A percentile compares a stretch with the other conserved stretches of the same genome.
These are phyloP conservation scores for Magnusiomyces clavatus DNA, from an alignment of 1,139 yeast genomes.

Conservation along the genomic window DNA sequence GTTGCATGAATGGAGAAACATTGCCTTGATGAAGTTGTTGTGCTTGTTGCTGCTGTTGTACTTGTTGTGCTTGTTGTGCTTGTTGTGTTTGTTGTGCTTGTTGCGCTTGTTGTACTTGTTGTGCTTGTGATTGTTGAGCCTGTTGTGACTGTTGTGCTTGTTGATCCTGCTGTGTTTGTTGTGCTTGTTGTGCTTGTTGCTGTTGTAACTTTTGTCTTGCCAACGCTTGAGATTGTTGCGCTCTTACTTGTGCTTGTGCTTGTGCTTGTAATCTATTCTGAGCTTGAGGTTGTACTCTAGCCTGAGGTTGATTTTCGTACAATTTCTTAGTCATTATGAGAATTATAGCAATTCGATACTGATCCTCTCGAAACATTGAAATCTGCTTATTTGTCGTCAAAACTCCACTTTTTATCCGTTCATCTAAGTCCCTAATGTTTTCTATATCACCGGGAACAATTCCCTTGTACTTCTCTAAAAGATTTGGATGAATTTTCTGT, in stretches of 20 bases:
- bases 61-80: constrained; percentile 1
- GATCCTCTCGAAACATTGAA: no score
- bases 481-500: not conserved
- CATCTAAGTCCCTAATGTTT: no score
- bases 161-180: constrained; percentile 4
- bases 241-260: not conserved
- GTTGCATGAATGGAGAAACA: constrained; percentile 3
- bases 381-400: no score
- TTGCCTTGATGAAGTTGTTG: not conserved
- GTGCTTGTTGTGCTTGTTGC: not conserved
- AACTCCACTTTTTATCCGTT: no score
- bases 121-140: not conserved
- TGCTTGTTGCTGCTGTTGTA: not conserved
- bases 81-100: constrained; percentile 1
- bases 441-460: no score
- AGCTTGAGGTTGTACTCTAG: not conserved
- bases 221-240: constrained; percentile 2
- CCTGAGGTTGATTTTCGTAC: not conserved
- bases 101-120: constrained; percentile 4
- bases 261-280: not conserved
- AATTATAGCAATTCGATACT: no score
- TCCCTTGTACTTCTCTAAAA: not conserved
- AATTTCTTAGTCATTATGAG: not conserved
- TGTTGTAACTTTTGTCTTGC: not conserved
- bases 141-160: constrained; percentile 5